Conservation (phyloP, 2,329 filamentous ascomycete genomes). For the Aspergillus tamarii region DNA sequence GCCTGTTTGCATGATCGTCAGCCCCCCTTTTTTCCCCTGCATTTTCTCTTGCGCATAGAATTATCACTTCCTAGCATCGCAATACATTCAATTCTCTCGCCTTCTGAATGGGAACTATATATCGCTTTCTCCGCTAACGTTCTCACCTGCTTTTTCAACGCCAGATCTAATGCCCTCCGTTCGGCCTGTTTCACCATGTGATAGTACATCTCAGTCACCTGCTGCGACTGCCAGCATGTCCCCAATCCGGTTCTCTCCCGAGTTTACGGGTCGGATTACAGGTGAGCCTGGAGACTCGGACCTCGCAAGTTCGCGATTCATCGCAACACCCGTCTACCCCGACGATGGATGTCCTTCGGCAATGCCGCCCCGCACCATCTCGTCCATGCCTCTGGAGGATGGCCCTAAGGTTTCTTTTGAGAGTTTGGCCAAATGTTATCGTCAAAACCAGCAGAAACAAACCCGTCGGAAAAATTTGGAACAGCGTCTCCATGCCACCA, state of each 20-base stretch:
- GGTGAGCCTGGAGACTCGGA: conserved; percentile 41
- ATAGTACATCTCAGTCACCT: conserved; percentile 31
- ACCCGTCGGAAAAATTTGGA: conserved; percentile 44
- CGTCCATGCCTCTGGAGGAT: conserved; percentile 24
- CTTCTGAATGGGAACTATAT: conserved; percentile 3
- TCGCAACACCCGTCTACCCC: conserved; percentile 24
- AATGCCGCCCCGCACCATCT: conserved; percentile 15
- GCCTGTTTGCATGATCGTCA: conserved; percentile 1
- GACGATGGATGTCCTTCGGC: conserved; percentile 22
- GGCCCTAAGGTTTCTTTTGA: conserved; percentile 43
- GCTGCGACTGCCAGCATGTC: conserved; percentile 28
- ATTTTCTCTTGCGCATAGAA: conserved; percentile 7
- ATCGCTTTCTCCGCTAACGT: conserved; percentile 11
- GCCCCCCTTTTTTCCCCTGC: conserved; percentile 2
- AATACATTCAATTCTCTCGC: conserved; percentile 8
- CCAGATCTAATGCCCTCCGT: conserved; percentile 28
- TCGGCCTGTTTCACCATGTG: conserved; percentile 38
- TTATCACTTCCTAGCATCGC: neutral
- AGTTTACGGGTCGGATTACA: conserved; percentile 28
- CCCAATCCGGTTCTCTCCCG: conserved; percentile 22
- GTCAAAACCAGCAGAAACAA: conserved; percentile 47
- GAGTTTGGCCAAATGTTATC: conserved; percentile 47
- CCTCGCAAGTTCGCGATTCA: conserved; percentile 31
- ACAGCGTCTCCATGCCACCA: conserved; percentile 44
- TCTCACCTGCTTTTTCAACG: conserved; percentile 15